Percentiles rank a stretch among this genome's conserved stretches.
phyloP scores from a whole-genome alignment of 1,139 yeast genomes.

The Hyphopichia fennica region DNA sequence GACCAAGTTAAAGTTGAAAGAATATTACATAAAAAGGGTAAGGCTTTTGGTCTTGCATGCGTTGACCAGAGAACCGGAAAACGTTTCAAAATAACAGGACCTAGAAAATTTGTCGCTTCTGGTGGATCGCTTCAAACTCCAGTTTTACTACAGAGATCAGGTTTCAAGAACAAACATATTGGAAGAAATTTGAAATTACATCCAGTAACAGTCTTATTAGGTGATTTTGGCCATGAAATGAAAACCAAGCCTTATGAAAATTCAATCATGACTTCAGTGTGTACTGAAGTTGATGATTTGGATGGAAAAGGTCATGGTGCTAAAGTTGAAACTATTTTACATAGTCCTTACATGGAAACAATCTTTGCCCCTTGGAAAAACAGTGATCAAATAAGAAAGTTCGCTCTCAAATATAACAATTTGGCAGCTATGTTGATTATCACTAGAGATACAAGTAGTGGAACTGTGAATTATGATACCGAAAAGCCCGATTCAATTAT shows the following conservation, averaged over 20 bases:
- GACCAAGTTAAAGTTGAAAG: slow-evolving; percentile 45
- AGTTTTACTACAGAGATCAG: slow-evolving; percentile 47
- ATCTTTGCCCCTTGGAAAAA: slow-evolving; percentile 47
- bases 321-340: slow-evolving; percentile 52
- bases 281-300: slow-evolving; percentile 49
- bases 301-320: slow-evolving; percentile 63
- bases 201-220: slow-evolving; percentile 46
- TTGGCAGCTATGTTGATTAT: slow-evolving; percentile 45
- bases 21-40: slow-evolving; percentile 41
- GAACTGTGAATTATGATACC: slow-evolving; percentile 38
- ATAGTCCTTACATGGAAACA: slow-evolving; percentile 43
- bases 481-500: slow-evolving; percentile 35
- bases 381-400: slow-evolving; percentile 34
- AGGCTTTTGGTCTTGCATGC: slow-evolving; percentile 47
- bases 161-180: slow-evolving; percentile 54
- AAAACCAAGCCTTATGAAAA: slow-evolving; percentile 38
- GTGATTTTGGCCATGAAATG: slow-evolving; percentile 40
- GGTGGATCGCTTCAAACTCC: slow-evolving; percentile 60
- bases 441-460: slow-evolving; percentile 49
- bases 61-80: slow-evolving; percentile 28
- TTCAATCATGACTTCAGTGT: slow-evolving; percentile 54
- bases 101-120: slow-evolving; percentile 46
- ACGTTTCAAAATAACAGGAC: slow-evolving; percentile 41
- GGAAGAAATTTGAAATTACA: slow-evolving; percentile 57
- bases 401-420: slow-evolving; percentile 40